These are phyloP conservation scores for Tetrahymena thermophila DNA, from an alignment of 73 alveolate genomes.

Conservation along the genomic window DNA sequence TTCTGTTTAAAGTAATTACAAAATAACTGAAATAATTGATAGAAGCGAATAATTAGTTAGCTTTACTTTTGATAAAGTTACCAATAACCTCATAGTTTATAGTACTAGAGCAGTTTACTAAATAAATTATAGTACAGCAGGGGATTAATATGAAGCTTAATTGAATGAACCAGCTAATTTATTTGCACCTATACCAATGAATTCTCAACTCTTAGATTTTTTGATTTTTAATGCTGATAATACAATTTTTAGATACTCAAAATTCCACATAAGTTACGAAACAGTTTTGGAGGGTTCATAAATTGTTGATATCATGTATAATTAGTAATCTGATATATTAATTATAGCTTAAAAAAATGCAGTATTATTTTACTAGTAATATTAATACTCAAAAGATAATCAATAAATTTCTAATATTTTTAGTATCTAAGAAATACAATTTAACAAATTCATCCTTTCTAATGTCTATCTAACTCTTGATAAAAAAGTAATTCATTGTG, in stretches of 20 bases:
- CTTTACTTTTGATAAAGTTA: background rate
- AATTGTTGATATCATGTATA: background rate
- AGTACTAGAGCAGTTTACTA: background rate
- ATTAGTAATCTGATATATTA: background rate
- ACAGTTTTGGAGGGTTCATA: background rate
- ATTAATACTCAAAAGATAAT: background rate
- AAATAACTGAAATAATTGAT: background rate
- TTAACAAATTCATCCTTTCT: background rate
- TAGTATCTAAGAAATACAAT: background rate
- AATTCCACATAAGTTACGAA: background rate
- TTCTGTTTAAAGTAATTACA: background rate
- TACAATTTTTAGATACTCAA: background rate
- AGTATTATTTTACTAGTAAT: no score
- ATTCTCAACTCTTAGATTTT: background rate
- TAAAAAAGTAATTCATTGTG: background rate
- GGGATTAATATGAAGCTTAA: background rate
- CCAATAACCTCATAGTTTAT: background rate
- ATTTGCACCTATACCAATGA: background rate
- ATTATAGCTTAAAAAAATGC: background rate
- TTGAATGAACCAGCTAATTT: background rate
- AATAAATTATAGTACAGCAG: background rate
- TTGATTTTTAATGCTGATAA: background rate
- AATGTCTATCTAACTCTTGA: background rate
- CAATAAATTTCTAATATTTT: background rate
- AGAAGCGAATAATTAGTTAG: background rate